Evolutionary conservation across 2,329 filamentous ascomycete genomes (phyloP).

Genomic region (Daldinia eschscholtzii): DNA sequence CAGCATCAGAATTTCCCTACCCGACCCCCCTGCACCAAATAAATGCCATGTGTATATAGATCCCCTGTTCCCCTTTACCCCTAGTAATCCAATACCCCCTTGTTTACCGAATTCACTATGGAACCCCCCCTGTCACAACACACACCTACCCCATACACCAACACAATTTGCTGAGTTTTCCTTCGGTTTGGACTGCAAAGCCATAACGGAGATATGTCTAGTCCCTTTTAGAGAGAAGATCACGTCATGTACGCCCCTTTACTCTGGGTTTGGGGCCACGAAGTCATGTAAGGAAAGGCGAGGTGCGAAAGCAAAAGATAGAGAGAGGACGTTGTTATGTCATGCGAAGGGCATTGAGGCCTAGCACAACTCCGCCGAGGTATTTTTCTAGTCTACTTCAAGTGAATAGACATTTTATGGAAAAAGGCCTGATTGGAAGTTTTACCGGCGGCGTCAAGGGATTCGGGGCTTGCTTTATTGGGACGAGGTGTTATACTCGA

Average conservation of each 20-base stretch:
- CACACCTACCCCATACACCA: constrained; percentile 43
- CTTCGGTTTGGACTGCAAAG: constrained; percentile 53
- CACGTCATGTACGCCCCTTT: constrained; percentile 53
- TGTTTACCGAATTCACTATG: constrained; percentile 43
- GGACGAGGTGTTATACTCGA: constrained; percentile 15
- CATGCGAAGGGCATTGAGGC: constrained; percentile 37
- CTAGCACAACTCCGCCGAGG: constrained; percentile 33
- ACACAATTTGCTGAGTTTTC: constrained; percentile 52
- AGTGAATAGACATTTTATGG: constrained; percentile 48
- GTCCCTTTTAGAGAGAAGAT: constrained; percentile 53
- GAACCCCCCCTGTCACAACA: constrained; percentile 42
- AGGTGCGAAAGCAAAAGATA: constrained; percentile 40
- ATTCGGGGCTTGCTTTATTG: constrained; percentile 12
- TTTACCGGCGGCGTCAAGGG: constrained; percentile 23
- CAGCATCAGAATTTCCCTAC: constrained; percentile 39
- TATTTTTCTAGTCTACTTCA: constrained; percentile 46
- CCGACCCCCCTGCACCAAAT: constrained; percentile 36
- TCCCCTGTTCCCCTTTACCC: constrained; percentile 43
- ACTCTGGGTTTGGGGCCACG: constrained; percentile 49
- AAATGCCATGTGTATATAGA: constrained; percentile 53
- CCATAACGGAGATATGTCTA: constrained; percentile 50
- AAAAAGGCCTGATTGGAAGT: constrained; percentile 29
- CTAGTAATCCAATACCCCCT: constrained; percentile 53
- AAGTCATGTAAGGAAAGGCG: constrained; percentile 53
- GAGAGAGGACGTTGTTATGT: constrained; percentile 33